phyloP scores from a whole-genome alignment of 2,329 filamentous ascomycete genomes.

The Colletotrichum gloeosporioides region DNA sequence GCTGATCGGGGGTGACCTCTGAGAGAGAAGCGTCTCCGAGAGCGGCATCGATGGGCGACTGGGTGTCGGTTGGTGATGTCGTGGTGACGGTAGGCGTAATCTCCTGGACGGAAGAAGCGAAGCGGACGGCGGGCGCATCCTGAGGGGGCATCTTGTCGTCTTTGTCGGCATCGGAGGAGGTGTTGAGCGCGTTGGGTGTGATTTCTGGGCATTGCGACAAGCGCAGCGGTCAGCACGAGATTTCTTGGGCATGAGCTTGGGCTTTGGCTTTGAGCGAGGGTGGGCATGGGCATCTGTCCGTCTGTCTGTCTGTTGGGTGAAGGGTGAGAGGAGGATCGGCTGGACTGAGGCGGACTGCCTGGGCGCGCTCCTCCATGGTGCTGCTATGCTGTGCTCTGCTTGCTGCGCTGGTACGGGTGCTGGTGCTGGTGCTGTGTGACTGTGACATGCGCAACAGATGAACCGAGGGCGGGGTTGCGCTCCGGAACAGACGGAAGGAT shows the following conservation, averaged over 20 bases:
- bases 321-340: neutral
- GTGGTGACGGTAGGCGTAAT: conserved; percentile 58
- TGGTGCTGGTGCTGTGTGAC: neutral
- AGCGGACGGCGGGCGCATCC: conserved; percentile 65
- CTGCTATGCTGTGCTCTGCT: neutral
- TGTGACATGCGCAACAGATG: conserved; percentile 22
- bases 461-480: conserved; percentile 23
- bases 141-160: conserved; percentile 27
- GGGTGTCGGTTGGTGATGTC: conserved; percentile 29
- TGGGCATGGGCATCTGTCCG: neutral
- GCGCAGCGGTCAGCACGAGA: conserved; percentile 18
- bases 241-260: neutral
- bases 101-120: conserved; percentile 74
- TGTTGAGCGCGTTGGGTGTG: neutral
- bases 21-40: conserved; percentile 36
- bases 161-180: conserved; percentile 21
- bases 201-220: conserved; percentile 21
- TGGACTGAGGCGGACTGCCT: neutral
- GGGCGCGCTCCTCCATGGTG: neutral
- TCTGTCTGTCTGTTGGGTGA: neutral
- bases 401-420: neutral
- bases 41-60: conserved; percentile 24
- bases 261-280: neutral
- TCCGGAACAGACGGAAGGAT: conserved; percentile 20
- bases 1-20: conserved; percentile 63